A percentile compares a stretch with the other conserved stretches of the same genome.
phyloP scores from a whole-genome alignment of 2,329 filamentous ascomycete species.

The Cladorrhinum sp. region DNA sequence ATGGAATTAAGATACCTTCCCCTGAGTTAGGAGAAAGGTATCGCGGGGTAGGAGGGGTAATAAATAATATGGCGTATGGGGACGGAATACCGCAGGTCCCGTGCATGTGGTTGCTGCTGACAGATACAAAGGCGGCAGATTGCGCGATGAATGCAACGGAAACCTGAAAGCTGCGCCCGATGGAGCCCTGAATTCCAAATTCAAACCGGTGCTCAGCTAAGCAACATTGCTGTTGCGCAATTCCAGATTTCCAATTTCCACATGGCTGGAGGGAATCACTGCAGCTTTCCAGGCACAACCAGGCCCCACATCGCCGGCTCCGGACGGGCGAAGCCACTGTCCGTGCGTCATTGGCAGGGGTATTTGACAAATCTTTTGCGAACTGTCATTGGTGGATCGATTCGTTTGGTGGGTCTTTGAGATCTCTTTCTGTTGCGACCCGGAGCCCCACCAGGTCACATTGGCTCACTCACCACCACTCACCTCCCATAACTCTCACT shows the following conservation, averaged over 20 bases:
- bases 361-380: slow-evolving; percentile 11
- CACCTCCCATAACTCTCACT: not conserved
- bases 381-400: not conserved
- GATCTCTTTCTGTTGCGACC: not conserved
- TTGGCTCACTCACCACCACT: not conserved
- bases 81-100: slow-evolving; percentile 8
- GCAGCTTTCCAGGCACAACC: not conserved
- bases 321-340: not conserved
- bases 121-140: not conserved
- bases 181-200: slow-evolving; percentile 12
- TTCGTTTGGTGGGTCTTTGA: not conserved
- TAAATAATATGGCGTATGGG: slow-evolving; percentile 7
- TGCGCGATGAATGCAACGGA: not conserved
- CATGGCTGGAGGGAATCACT: not conserved
- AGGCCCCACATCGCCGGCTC: not conserved
- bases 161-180: not conserved
- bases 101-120: slow-evolving; percentile 5
- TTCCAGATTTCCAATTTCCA: not conserved
- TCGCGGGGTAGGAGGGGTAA: slow-evolving; percentile 25
- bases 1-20: slow-evolving; percentile 22
- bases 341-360: slow-evolving; percentile 13
- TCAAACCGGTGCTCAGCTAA: slow-evolving; percentile 5
- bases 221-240: not conserved
- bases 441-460: too few relatives aligned
- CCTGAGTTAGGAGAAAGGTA: slow-evolving; percentile 2